phyloP scores from a whole-genome alignment of 2,329 filamentous ascomycete species.

The Colletotrichum sp. region DNA sequence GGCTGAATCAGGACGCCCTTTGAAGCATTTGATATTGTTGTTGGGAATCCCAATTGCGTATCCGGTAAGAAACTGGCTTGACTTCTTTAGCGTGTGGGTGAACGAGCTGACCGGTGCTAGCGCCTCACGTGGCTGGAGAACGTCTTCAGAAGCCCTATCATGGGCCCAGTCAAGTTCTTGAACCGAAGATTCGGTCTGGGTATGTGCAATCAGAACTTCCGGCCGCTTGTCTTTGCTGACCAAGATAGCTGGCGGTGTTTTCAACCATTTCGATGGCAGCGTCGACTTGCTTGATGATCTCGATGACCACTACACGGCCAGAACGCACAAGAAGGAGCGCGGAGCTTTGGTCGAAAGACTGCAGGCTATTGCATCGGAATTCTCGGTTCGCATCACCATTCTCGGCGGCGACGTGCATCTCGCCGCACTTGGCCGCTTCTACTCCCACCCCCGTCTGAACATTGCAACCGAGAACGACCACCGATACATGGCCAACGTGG shows the following conservation, averaged over 20 bases:
- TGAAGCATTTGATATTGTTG: constrained; percentile 86
- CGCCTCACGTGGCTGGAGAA: constrained; percentile 97
- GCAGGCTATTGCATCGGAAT: constrained; percentile 83
- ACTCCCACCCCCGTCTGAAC: constrained; percentile 82
- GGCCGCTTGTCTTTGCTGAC: constrained; percentile 14
- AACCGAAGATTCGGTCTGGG: constrained; percentile 87
- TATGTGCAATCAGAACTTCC: constrained; percentile 27
- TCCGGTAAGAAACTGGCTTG: constrained; percentile 61
- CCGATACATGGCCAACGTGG: constrained; percentile 93
- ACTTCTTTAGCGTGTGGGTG: not conserved
- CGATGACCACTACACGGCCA: constrained; percentile 95
- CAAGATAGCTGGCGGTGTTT: constrained; percentile 71
- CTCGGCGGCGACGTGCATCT: constrained; percentile 94
- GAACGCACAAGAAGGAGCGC: constrained; percentile 89
- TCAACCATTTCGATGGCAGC: constrained; percentile 94
- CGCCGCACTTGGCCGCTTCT: constrained; percentile 91
- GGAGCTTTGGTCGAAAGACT: constrained; percentile 78
- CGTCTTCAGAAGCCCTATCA: constrained; percentile 82
- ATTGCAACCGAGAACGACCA: constrained; percentile 83
- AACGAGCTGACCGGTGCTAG: constrained; percentile 35
- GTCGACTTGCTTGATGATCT: constrained; percentile 92
- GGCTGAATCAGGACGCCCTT: constrained; percentile 72
- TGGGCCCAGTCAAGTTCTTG: constrained; percentile 86
- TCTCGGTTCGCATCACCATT: constrained; percentile 89
- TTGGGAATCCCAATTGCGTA: constrained; percentile 89